These are phyloP conservation scores for Taiozyma sp. DNA, from an alignment of 1,139 yeast genomes.

Conservation along the genomic window DNA sequence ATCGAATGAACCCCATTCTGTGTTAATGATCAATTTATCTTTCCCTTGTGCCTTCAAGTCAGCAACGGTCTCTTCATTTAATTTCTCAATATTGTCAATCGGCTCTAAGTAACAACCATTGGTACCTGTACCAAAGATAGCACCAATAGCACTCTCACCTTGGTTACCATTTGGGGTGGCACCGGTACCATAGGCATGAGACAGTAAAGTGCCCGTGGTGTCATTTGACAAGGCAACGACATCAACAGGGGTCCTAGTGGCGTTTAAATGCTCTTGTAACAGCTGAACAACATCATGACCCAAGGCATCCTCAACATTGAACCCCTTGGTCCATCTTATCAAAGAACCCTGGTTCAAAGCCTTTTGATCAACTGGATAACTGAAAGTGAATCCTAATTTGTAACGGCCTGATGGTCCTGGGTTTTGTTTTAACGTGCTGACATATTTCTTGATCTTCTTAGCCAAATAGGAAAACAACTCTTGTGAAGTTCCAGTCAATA, in stretches of 20 bases:
- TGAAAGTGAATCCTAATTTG: slow-evolving; percentile 86
- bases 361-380: slow-evolving; percentile 89
- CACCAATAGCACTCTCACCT: slow-evolving; percentile 73
- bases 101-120: slow-evolving; percentile 89
- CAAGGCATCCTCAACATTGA: slow-evolving; percentile 75
- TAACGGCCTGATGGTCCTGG: slow-evolving; percentile 30
- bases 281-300: slow-evolving; percentile 73
- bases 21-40: slow-evolving; percentile 80
- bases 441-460: slow-evolving; percentile 53
- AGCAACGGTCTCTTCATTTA: slow-evolving; percentile 39
- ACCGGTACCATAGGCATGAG: slow-evolving; percentile 65
- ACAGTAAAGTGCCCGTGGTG: slow-evolving; percentile 86
- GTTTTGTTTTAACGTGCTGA: slow-evolving; percentile 51
- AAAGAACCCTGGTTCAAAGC: slow-evolving; percentile 71
- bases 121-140: slow-evolving; percentile 94
- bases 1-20: slow-evolving; percentile 98
- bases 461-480: slow-evolving; percentile 72
- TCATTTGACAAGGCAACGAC: slow-evolving; percentile 92
- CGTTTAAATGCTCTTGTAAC: slow-evolving; percentile 64
- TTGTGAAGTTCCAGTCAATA: slow-evolving; percentile 56
- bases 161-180: slow-evolving; percentile 52
- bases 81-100: slow-evolving; percentile 63
- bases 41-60: slow-evolving; percentile 40
- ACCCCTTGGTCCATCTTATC: slow-evolving; percentile 95
- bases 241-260: slow-evolving; percentile 52